Percentiles rank a stretch among this genome's conserved stretches.
Conservation (phyloP, 2,329 filamentous ascomycete genomes). For the Lasiodiplodia citricola region DNA sequence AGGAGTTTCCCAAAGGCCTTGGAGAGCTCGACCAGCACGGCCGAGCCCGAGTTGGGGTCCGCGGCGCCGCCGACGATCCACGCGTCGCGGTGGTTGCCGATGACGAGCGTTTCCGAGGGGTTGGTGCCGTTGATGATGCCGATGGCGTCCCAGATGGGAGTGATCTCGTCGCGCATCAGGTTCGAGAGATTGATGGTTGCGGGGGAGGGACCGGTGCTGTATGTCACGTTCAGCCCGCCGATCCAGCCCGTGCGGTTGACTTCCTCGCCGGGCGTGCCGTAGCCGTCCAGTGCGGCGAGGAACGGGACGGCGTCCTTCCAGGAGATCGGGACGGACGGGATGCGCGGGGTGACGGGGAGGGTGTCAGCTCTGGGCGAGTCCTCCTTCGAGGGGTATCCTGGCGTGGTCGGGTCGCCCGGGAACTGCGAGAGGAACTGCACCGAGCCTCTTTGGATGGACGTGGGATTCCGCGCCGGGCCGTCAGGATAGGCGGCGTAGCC, state of each 20-base stretch:
- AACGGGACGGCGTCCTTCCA: conserved; percentile 82
- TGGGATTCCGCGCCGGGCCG: conserved; percentile 52
- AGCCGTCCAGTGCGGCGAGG: conserved; percentile 79
- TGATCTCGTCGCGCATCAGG: conserved; percentile 80
- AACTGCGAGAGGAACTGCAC: conserved; percentile 67
- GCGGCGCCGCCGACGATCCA: conserved; percentile 61
- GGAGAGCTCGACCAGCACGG: conserved; percentile 56
- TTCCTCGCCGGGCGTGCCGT: conserved; percentile 65
- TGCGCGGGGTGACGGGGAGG: conserved; percentile 69
- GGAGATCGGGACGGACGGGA: conserved; percentile 86
- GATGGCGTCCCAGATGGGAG: conserved; percentile 77
- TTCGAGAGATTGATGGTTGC: conserved; percentile 58
- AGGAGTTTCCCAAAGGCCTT: conserved; percentile 56
- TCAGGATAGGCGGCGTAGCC: conserved; percentile 51
- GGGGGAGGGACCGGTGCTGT: conserved; percentile 57
- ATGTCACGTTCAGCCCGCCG: conserved; percentile 42
- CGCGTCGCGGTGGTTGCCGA: conserved; percentile 61
- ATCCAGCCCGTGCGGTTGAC: conserved; percentile 48
- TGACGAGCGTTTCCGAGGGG: conserved; percentile 58
- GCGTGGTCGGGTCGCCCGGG: conserved; percentile 46
- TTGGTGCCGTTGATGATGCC: conserved; percentile 73
- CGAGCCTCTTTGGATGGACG: conserved; percentile 52
- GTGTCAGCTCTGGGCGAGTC: conserved; percentile 74
- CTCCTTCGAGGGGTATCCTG: conserved; percentile 80
- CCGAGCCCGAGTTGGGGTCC: conserved; percentile 58